These are phyloP conservation scores for Metschnikowia lachancei DNA, from an alignment of 805 yeast genomes.

Conservation along the genomic window DNA sequence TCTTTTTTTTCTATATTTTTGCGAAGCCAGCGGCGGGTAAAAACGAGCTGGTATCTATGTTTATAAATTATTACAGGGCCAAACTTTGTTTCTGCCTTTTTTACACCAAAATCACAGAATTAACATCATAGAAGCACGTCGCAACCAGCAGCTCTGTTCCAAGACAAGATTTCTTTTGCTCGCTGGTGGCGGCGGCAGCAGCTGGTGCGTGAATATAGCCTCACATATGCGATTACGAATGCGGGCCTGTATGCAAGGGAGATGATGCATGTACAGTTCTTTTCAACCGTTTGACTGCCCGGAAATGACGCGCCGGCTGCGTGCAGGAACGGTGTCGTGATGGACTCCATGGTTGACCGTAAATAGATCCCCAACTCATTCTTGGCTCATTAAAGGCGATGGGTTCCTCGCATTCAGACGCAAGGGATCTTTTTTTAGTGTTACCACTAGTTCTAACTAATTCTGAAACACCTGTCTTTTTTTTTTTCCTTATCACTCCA, in stretches of 20 bases:
- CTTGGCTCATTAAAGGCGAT: conserved; percentile 1
- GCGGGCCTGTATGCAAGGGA: background rate
- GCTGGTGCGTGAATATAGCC: conserved; percentile 3
- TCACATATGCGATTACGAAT: conserved; percentile 4
- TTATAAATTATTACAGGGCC: too few species aligned
- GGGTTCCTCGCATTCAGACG: conserved; percentile 3
- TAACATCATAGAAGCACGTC: too few species aligned
- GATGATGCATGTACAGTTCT: conserved; percentile 4
- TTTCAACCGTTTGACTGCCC: conserved; percentile 7
- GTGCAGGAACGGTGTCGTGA: conserved; percentile 6
- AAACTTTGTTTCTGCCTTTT: too few species aligned
- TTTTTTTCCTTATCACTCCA: too few species aligned
- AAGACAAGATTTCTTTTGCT: background rate
- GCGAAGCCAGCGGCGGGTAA: too few species aligned
- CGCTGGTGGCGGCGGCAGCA: background rate
- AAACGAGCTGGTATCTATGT: too few species aligned
- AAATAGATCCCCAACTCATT: background rate
- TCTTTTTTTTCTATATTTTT: too few species aligned
- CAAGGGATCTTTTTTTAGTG: too few species aligned
- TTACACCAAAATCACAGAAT: too few species aligned
- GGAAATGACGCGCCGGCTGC: background rate
- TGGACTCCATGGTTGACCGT: conserved; percentile 4
- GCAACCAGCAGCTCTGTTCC: too few species aligned
- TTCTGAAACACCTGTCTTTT: background rate
- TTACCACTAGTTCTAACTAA: background rate